phyloP scores from a whole-genome alignment of 2,329 filamentous ascomycete species.

The Colletotrichum tanaceti region DNA sequence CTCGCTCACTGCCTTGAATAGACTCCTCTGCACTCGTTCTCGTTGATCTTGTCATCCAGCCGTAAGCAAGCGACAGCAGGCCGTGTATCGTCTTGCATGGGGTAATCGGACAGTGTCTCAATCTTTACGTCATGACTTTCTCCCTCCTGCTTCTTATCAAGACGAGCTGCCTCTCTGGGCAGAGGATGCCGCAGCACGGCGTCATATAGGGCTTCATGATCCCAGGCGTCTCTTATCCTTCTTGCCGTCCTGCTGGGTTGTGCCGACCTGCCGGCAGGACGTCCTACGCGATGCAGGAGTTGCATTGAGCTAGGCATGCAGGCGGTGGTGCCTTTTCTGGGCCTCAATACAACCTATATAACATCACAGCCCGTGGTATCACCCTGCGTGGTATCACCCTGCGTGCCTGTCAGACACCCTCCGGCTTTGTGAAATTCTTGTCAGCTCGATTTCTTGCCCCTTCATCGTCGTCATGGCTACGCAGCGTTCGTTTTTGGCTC shows the following conservation, averaged over 20 bases:
- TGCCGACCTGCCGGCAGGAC: slow-evolving; percentile 16
- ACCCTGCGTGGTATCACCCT: no score
- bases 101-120: not conserved
- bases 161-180: slow-evolving; percentile 34
- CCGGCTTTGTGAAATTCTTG: not conserved
- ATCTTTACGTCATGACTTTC: slow-evolving; percentile 35
- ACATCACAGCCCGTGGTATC: not conserved
- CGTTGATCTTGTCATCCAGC: not conserved
- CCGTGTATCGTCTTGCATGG: not conserved
- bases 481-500: not conserved
- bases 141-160: slow-evolving; percentile 15
- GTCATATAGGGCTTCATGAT: not conserved
- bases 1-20: not conserved
- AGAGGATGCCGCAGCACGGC: not conserved
- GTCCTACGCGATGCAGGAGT: slow-evolving; percentile 21
- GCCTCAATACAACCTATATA: not conserved
- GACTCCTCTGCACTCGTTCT: not conserved
- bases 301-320: slow-evolving; percentile 20
- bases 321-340: not conserved
- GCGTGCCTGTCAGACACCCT: no score
- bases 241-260: slow-evolving; percentile 12
- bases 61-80: slow-evolving; percentile 2
- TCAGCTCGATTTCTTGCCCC: not conserved
- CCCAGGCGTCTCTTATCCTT: slow-evolving; percentile 22
- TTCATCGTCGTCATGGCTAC: slow-evolving; percentile 1